Base-by-base conservation (phyloP, 768 basidiomycete species). In the Auriculariales sp. region DNA sequence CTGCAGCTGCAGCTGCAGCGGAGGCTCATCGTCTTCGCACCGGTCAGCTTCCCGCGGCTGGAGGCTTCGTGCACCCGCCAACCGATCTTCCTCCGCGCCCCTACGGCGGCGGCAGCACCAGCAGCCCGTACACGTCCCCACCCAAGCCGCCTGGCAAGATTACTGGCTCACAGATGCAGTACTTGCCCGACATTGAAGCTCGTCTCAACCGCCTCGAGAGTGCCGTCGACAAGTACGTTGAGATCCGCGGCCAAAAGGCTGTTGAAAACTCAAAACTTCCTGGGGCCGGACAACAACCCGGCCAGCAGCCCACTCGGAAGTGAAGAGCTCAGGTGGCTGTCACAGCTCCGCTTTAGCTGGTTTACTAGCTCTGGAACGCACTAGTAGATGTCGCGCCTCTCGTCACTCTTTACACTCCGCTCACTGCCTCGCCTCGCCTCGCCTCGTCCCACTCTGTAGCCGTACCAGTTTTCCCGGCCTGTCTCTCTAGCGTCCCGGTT, bases 41-140 rank as follows among this genome's bases (percentile, higher is more conserved):
- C n/a, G n/a, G n/a, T n/a, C n/a, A n/a, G n/a, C n/a, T n/a, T n/a
- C n/a, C n/a, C n/a, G 39, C 39, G 39, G 24, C 39, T 19, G 22
- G 39, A 44, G 39, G 35, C 28, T n/a, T 53, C 5, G 44, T 42
- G n/a, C 53, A 54, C 32, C 49, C 49, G 14, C 53, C 53, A 25
- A 54, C 53, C 12, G 53, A 54, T 25, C 53, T 54, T 12, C 53
- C 53, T 19, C 53, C 53, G 9, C 53, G 53, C 44, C 46, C 50
- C 11, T 54, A 51, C 45, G 22, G 50, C n/a, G 50, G 50, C 25
- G 35, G 50, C 14, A 48, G 50, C 29, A 50, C 44, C 27, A 45
- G 42, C n/a, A 45, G 48, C 35, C 53, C 50, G 3, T 44, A 44
- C 39, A n/a, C n/a, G n/a, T 19, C 39, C 19, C 39, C 39, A 9